phyloP scores from a whole-genome alignment of 805 yeast genomes.

The Yueomyces sp. region DNA sequence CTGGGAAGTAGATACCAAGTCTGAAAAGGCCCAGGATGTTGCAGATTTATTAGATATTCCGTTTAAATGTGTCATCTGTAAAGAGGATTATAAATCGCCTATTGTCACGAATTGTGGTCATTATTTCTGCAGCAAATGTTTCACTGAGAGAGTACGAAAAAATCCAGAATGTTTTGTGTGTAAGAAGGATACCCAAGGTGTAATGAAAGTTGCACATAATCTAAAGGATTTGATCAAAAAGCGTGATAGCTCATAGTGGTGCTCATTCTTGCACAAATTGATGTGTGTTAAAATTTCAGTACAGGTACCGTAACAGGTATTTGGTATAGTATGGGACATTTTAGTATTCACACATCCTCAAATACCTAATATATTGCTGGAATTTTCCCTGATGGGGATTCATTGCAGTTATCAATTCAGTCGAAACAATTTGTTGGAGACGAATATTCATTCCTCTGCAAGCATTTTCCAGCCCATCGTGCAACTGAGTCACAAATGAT shows the following conservation, averaged over 20 bases:
- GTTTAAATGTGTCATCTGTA: constrained; percentile 51
- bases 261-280: too few relatives aligned
- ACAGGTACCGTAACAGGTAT: too few relatives aligned
- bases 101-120: constrained; percentile 51
- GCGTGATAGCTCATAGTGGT: not conserved
- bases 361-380: not conserved
- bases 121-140: constrained; percentile 51
- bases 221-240: constrained; percentile 16
- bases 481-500: too few relatives aligned
- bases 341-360: not conserved
- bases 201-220: constrained; percentile 38
- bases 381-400: not conserved
- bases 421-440: too few relatives aligned
- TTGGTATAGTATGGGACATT: too few relatives aligned
- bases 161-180: constrained; percentile 42
- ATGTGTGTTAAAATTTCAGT: too few relatives aligned
- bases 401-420: not conserved
- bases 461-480: too few relatives aligned
- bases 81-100: constrained; percentile 39
- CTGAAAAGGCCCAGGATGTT: not conserved
- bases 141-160: constrained; percentile 32
- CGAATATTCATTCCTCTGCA: too few relatives aligned
- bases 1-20: constrained; percentile 39
- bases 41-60: constrained; percentile 23
- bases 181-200: constrained; percentile 45